phyloP scores from a whole-genome alignment of 116 monocot genomes.

The Iris pallida region DNA sequence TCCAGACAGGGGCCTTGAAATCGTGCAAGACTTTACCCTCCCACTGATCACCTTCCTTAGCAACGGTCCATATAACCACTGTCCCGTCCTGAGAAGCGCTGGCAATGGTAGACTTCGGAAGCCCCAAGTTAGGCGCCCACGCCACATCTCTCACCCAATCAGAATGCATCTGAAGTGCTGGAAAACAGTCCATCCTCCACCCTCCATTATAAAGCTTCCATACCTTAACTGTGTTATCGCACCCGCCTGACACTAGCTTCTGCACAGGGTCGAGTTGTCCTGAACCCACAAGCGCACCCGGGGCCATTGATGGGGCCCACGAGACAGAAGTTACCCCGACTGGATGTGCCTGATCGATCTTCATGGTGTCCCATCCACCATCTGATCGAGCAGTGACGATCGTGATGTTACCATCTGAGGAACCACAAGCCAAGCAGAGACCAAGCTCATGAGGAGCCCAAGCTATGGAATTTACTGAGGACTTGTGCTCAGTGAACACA shows the following conservation, averaged over 20 bases:
- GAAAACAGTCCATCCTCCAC: conserved; percentile 76
- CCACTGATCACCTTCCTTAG: conserved; percentile 65
- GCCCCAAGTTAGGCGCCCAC: conserved; percentile 74
- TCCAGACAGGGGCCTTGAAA: conserved; percentile 71
- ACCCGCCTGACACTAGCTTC: conserved; percentile 67
- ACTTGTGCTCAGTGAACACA: conserved; percentile 55
- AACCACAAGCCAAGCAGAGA: conserved; percentile 57
- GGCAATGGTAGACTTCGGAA: conserved; percentile 72
- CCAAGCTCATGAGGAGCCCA: conserved; percentile 70
- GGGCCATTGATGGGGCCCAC: conserved; percentile 67
- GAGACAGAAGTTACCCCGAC: conserved; percentile 74
- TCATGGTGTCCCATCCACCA: conserved; percentile 59
- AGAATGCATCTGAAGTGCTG: conserved; percentile 60
- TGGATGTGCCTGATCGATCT: conserved; percentile 71
- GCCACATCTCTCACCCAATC: conserved; percentile 81
- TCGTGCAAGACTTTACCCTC: conserved; percentile 52
- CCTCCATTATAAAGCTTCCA: conserved; percentile 65
- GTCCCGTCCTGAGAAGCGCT: conserved; percentile 75
- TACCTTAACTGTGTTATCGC: conserved; percentile 76
- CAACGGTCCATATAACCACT: conserved; percentile 68
- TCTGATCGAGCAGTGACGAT: conserved; percentile 58
- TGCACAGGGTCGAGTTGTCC: conserved; percentile 44
- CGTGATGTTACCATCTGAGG: conserved; percentile 70
- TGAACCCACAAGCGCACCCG: conserved; percentile 54
- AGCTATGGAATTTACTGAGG: conserved; percentile 61